A percentile compares a stretch with the other conserved stretches of the same genome.
These are phyloP conservation scores for Pichia sp. DNA, from an alignment of 1,139 yeast genomes.

Conservation along the genomic window DNA sequence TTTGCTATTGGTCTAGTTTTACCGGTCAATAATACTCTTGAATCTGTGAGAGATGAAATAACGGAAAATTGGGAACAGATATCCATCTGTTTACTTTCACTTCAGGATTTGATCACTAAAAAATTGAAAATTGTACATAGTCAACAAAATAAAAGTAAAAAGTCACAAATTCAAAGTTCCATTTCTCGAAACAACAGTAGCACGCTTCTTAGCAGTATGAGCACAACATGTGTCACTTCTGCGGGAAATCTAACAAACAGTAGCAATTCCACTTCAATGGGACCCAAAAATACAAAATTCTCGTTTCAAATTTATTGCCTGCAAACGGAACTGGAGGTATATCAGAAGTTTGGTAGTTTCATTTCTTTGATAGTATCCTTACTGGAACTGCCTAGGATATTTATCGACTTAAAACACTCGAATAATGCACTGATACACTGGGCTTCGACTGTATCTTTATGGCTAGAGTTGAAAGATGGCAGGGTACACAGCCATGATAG, in stretches of 20 bases:
- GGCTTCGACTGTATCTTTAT: constrained; percentile 44
- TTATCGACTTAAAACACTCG: constrained; percentile 23
- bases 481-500: constrained; percentile 11
- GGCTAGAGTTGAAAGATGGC: constrained; percentile 52
- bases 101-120: constrained; percentile 33
- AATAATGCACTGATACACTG: constrained; percentile 34
- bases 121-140: constrained; percentile 27
- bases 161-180: not conserved
- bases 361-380: constrained; percentile 34
- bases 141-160: not conserved
- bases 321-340: constrained; percentile 37
- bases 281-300: constrained; percentile 7
- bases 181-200: too few species aligned
- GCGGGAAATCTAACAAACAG: not conserved
- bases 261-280: not conserved
- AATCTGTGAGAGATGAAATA: constrained; percentile 31
- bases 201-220: constrained; percentile 1
- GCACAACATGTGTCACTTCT: too few species aligned
- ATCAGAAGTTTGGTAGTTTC: constrained; percentile 29
- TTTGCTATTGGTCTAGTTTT: constrained; percentile 42
- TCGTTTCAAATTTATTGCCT: constrained; percentile 30
- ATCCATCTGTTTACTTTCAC: constrained; percentile 31
- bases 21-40: constrained; percentile 33
- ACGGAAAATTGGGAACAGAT: constrained; percentile 44
- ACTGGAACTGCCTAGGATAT: constrained; percentile 39